Evolutionary conservation across 2,329 filamentous ascomycete species (phyloP), one percentile per base, ranked within the genome.

Genomic region (Aspergillus flavus): DNA sequence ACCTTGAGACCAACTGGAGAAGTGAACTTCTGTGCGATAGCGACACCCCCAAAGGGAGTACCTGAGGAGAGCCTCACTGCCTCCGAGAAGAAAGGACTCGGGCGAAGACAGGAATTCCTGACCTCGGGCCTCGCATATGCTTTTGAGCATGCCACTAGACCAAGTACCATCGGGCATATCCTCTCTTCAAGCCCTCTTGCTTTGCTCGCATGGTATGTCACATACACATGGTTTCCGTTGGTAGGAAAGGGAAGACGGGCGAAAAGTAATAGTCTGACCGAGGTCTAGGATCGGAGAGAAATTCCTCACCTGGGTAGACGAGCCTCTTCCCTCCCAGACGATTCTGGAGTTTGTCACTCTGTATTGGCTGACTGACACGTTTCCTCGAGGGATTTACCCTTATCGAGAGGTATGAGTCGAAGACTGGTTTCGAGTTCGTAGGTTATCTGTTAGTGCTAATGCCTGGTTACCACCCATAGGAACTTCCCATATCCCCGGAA

Each of bases 311-410:
- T 79, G 77, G 77, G 73, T 72, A 1, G 77, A 79, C 39, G 68
- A 74, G 1, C 69, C 74, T 1, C 69, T 77, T 12, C 54, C 73
- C 1, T 59, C 71, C 10, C 62, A 76, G 3, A 71, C 73, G 0
- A 78, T 79, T 26, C 66, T 79, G 19, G 73, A 75, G 34, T 71
- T 73, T 1, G 66, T 74, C 19, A 74, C 72, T 11, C 61, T 79
- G 9, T 80, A 79, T 54, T 80, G 78, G 78, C 64, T 79, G 9
- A 80, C 76, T 1, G 70, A 76, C n/a, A 75, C 75, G 2, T 76
- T 75, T 48, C 73, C 76, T 16, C 72, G 75, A 11, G 69, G 71
- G 4, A 74, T 79, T 57, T 76, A 73, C 66, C 66, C 63, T 34
- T 77, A 73, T 70, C 74, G 68, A 61, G 72, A 76, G 65, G 72